These are phyloP conservation scores for Camelina sativa DNA, from an alignment of 345 rosid genomes.

Conservation along the genomic window DNA sequence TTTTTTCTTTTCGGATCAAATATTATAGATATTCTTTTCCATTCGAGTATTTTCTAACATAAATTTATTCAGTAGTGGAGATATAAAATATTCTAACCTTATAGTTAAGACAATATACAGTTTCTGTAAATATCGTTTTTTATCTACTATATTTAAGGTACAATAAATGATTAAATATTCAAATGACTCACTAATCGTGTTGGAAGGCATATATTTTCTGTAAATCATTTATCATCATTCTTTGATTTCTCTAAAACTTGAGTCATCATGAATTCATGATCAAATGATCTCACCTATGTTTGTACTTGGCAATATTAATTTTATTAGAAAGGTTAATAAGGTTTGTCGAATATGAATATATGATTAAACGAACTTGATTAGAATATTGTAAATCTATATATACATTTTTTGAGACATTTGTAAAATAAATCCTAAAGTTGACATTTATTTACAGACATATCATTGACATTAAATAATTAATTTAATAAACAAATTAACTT, in stretches of 20 bases:
- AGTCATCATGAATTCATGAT: neutral
- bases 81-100: neutral
- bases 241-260: neutral
- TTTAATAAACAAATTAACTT: too few relatives aligned
- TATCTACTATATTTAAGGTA: neutral
- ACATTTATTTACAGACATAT: too few relatives aligned
- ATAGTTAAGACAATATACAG: neutral
- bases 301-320: neutral
- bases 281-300: neutral
- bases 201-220: neutral
- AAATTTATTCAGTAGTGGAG: neutral
- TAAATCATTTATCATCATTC: neutral
- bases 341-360: neutral
- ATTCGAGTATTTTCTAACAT: neutral
- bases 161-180: constrained; percentile 1
- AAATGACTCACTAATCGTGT: neutral
- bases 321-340: neutral
- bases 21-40: neutral
- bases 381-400: neutral
- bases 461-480: too few relatives aligned
- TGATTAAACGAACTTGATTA: neutral
- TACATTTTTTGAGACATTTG: too few relatives aligned
- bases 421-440: too few relatives aligned
- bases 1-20: neutral
- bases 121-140: neutral